Evolutionary conservation across 805 yeast species (phyloP), one percentile per base, ranked within the genome.

Genomic region (Zygoascus tannicola): DNA sequence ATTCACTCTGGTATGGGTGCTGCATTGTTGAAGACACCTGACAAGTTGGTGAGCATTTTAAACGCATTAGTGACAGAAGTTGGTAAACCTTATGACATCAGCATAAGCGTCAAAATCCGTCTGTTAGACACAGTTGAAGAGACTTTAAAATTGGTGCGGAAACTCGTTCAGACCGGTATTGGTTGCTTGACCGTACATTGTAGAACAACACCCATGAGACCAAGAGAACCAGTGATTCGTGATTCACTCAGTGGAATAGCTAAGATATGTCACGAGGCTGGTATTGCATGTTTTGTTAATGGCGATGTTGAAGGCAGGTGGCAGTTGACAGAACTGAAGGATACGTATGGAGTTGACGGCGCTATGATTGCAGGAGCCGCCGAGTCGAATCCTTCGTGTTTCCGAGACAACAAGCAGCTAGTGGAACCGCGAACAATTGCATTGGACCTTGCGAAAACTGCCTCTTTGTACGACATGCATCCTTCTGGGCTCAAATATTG

Each of bases 1-100:
- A 73, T 87, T 2, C 98, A 92, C 62, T 72, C 94, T 0, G 98
- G 98, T 1, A 92, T 92, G 97, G 98, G 98, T 4, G 95, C 97
- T 2, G 97, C 95, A 0, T 67, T 92, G 38, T 67, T 92, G 44
- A 68, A 71, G 26, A 85, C 88, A 0, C 97, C 97, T 0, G 95
- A 85, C 37, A 65, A 75, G 32, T 68, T 92, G 15, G 82, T 81
- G 51, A 70, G 71, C 14, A 92, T 92, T 23, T 64, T 92, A 48
- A 62, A 63, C 3, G 71, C 73, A 5, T 65, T 92, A 40, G 97
- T 92, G 1, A 71, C 71, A 20, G 69, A 86, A 50, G 88, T 92
- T 1, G 98, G 98, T 4, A 69, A 63, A 44, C 94, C 94, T 3
- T 61, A 74, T 55, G 64, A 69, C 16, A 85, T 86, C 53, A 86